These are phyloP conservation scores for Xylaria sp. DNA, from an alignment of 2,329 filamentous ascomycete species.

Conservation along the genomic window DNA sequence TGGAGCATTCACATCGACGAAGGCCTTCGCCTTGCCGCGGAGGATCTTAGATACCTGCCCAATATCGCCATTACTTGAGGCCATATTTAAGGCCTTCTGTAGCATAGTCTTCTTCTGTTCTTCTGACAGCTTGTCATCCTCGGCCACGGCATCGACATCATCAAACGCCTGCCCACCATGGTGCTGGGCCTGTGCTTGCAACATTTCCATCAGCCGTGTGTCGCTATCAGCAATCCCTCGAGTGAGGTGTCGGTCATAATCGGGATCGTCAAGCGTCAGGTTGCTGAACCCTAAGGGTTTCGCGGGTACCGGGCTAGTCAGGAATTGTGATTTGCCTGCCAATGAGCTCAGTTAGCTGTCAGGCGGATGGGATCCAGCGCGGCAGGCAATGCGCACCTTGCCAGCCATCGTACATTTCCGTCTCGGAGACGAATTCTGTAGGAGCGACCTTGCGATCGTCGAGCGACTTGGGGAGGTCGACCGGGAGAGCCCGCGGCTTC, in stretches of 20 bases:
- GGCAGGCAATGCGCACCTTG: conserved; percentile 70
- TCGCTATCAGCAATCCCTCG: conserved; percentile 78
- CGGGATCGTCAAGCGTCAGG: conserved; percentile 81
- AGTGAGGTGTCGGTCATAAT: conserved; percentile 73
- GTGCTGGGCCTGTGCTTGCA: conserved; percentile 91
- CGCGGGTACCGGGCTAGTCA: conserved; percentile 85
- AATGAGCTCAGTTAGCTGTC: conserved; percentile 38
- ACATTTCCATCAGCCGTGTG: conserved; percentile 90
- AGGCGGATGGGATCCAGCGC: conserved; percentile 27
- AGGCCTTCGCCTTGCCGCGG: conserved; percentile 75
- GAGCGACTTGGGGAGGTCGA: conserved; percentile 89
- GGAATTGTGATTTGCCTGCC: conserved; percentile 91
- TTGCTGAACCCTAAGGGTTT: conserved; percentile 85
- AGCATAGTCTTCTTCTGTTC: conserved; percentile 82
- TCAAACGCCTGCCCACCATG: conserved; percentile 76
- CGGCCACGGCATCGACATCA: conserved; percentile 82
- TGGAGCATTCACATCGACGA: conserved; percentile 84
- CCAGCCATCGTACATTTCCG: conserved; percentile 99
- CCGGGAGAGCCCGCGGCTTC: conserved; percentile 70
- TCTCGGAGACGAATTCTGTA: conserved; percentile 77
- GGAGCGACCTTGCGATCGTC: conserved; percentile 83
- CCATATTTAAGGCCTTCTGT: conserved; percentile 92
- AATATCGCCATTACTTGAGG: conserved; percentile 94
- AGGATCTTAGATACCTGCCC: conserved; percentile 82
- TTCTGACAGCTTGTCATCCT: conserved; percentile 76